Conservation (phyloP, 1,284 basidiomycete genomes). For the Waitea zeae region DNA sequence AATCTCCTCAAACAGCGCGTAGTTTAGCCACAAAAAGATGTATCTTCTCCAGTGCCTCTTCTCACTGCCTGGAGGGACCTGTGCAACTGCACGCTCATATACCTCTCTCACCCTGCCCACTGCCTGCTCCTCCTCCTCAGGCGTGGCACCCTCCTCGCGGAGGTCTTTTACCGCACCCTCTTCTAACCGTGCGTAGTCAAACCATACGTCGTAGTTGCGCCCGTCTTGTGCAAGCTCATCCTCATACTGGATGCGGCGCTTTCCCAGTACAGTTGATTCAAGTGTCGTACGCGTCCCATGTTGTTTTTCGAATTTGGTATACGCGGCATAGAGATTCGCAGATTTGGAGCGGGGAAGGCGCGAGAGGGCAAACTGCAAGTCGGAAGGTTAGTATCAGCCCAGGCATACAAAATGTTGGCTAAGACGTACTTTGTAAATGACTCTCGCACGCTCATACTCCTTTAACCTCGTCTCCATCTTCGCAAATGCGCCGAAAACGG, state of each 20-base stretch:
- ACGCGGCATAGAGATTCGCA: slow-evolving; percentile 69
- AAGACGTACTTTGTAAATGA: slow-evolving; percentile 78
- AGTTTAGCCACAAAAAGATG: slow-evolving; percentile 93
- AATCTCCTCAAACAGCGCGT: slow-evolving; percentile 94
- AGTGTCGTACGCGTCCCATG: slow-evolving; percentile 81
- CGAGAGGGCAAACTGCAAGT: slow-evolving; percentile 71
- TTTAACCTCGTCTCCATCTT: slow-evolving; percentile 96
- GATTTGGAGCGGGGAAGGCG: slow-evolving; percentile 86
- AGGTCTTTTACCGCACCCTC: slow-evolving; percentile 73
- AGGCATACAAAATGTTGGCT: neutral
- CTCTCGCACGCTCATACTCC: slow-evolving; percentile 91
- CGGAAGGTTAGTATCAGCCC: slow-evolving; percentile 2
- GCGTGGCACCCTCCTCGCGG: slow-evolving; percentile 56
- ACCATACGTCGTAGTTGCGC: slow-evolving; percentile 96
- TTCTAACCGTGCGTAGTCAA: slow-evolving; percentile 88
- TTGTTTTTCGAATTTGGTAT: slow-evolving; percentile 97
- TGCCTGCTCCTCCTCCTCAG: slow-evolving; percentile 46
- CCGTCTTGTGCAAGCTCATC: slow-evolving; percentile 82
- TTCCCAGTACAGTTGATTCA: slow-evolving; percentile 89
- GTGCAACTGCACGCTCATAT: slow-evolving; percentile 92
- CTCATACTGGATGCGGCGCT: slow-evolving; percentile 94
- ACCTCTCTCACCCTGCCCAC: slow-evolving; percentile 69
- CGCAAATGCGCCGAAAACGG: slow-evolving; percentile 90
- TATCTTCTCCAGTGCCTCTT: slow-evolving; percentile 93
- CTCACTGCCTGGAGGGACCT: slow-evolving; percentile 80